Base-by-base conservation (phyloP, 2,329 filamentous ascomycete species). In the Thermoascus crustaceus region DNA sequence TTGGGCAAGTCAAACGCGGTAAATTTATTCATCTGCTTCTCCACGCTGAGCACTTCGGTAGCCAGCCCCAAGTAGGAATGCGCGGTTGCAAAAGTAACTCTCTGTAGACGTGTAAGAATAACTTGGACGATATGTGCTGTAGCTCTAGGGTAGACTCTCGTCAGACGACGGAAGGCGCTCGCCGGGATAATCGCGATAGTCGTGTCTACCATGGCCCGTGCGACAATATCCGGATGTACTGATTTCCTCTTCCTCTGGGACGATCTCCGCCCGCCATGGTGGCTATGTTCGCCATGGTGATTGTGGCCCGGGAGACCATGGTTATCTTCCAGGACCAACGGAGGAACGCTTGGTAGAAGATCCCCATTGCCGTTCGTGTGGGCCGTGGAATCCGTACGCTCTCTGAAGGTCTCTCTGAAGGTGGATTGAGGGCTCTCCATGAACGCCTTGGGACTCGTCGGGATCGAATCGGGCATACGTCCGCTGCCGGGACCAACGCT, bases 131-230 rank as follows among this genome's bases (percentile, higher is more conserved):
- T 96, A 53, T 98, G 93, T 2, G 91, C 82, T 2, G 91, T 95
- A 7, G 93, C 88, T 64, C 93, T 94, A 7, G 91, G 91, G 50
- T 96, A 98, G 16, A 95, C 81, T 53, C 85, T 79, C 33, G 94
- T 98, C 34, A 98, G 69, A 6, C 93, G 80, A 35, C 87, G 79
- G 51, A 98, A 98, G 3, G 91, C 93, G 55, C 87, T 94, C 1
- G 91, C 91, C 1, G 93, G 93, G 38, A 98, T 98, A 44, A 98
- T 93, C 4, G 91, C 91, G 60, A 98, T 95, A 0, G 93, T 98
- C 0, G 91, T 98, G 55, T 98, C 93, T 16, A 93, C 83, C 10
- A 87, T 93, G 4, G 91, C 91, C 45, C 91, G 76, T n/a, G 89
- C 91, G 45, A 98, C 86, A 43, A 98, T 91, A 53, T 98, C 91